Conservation (phyloP, 192 early-diverging fungal species). For the Endogone sp. region DNA sequence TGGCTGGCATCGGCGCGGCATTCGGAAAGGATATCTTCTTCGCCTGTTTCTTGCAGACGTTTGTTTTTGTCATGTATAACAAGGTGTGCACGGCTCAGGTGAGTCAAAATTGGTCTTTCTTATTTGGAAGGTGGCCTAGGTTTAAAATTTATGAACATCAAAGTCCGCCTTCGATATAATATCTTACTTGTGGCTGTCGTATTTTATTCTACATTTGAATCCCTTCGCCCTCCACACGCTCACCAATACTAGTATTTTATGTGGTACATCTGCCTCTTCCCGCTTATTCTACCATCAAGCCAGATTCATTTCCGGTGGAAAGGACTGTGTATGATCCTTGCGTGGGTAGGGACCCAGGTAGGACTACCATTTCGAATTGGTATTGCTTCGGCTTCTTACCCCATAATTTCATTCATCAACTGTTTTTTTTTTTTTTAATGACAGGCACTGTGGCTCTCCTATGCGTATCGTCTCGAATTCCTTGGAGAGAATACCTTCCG, state of each 20-base stretch:
- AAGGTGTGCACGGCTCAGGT: slow-evolving; percentile 97
- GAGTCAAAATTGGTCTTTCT: slow-evolving; percentile 15
- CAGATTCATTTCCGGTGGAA: slow-evolving; percentile 37
- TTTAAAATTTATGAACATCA: not conserved
- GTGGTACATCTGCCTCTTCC: slow-evolving; percentile 96
- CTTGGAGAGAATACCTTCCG: slow-evolving; percentile 80
- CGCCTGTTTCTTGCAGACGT: slow-evolving; percentile 90
- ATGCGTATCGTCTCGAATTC: slow-evolving; percentile 88
- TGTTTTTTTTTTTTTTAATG: slow-evolving; percentile 19
- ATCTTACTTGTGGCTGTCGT: not conserved
- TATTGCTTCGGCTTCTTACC: slow-evolving; percentile 14
- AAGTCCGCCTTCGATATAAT: not conserved
- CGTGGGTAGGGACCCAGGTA: slow-evolving; percentile 74
- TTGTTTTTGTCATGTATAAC: slow-evolving; percentile 94
- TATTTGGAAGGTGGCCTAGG: not conserved
- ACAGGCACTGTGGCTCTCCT: slow-evolving; percentile 82
- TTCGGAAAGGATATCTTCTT: slow-evolving; percentile 83
- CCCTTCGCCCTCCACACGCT: not conserved
- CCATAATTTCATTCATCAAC: not conserved
- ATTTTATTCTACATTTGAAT: not conserved
- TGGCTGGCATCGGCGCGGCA: slow-evolving; percentile 59
- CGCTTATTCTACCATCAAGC: slow-evolving; percentile 74
- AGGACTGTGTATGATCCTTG: slow-evolving; percentile 48
- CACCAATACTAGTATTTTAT: slow-evolving; percentile 85
- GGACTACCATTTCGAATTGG: not conserved